Evolutionary conservation across 495 filamentous ascomycete genomes (phyloP).

Genomic region (Penicillium chermesinum): DNA sequence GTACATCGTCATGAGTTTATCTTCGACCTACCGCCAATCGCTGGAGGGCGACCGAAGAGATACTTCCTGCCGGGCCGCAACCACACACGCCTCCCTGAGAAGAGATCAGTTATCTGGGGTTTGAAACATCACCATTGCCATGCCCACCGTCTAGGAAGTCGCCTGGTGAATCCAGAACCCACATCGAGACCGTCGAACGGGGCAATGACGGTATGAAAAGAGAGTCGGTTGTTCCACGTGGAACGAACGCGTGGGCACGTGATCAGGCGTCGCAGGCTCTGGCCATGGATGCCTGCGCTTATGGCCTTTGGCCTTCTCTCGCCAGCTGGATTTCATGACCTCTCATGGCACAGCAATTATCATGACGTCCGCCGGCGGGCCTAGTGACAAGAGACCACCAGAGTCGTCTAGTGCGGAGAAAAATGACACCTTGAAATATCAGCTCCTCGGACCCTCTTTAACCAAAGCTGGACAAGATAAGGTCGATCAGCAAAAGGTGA

Average conservation of each 20-base stretch:
- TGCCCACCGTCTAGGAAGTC: slow-evolving; percentile 38
- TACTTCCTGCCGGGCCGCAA: slow-evolving; percentile 76
- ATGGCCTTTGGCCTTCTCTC: neutral
- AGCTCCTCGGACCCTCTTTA: slow-evolving; percentile 83
- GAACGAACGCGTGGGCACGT: slow-evolving; percentile 38
- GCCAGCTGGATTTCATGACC: neutral
- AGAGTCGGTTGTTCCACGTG: slow-evolving; percentile 14
- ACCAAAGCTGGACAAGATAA: slow-evolving; percentile 91
- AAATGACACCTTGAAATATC: slow-evolving; percentile 58
- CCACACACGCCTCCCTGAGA: slow-evolving; percentile 68
- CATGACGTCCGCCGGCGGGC: slow-evolving; percentile 23
- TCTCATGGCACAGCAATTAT: slow-evolving; percentile 14
- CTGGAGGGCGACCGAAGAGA: slow-evolving; percentile 64
- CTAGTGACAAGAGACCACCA: slow-evolving; percentile 8
- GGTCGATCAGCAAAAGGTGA: slow-evolving; percentile 85
- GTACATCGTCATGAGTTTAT: neutral
- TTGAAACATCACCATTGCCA: neutral
- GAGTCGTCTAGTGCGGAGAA: slow-evolving; percentile 16
- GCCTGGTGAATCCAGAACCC: slow-evolving; percentile 45
- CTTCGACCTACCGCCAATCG: slow-evolving; percentile 37
- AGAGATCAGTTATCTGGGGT: slow-evolving; percentile 11
- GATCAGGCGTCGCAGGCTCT: slow-evolving; percentile 25
- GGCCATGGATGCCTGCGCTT: slow-evolving; percentile 5
- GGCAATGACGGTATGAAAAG: neutral
- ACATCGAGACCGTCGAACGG: slow-evolving; percentile 27